phyloP scores from a whole-genome alignment of 208 protist genomes.

The Trypanosoma rangeli region DNA sequence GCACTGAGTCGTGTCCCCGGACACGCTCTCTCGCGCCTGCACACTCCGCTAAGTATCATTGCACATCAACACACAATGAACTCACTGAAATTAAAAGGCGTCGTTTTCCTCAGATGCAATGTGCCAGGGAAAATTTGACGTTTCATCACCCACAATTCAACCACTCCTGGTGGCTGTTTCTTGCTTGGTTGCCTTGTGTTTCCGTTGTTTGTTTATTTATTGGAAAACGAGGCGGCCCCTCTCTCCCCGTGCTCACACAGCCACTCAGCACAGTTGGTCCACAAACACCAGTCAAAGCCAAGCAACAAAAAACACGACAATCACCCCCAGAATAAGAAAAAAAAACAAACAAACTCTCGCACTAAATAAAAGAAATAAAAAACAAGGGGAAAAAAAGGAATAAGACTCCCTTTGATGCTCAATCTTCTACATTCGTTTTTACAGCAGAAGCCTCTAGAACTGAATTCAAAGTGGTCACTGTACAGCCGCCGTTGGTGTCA shows the following conservation, averaged over 20 bases:
- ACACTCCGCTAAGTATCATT: slow-evolving; percentile 3
- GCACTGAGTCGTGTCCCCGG: no score
- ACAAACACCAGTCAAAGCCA: no score
- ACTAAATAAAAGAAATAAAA: slow-evolving; percentile 7
- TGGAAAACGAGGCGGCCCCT: no score
- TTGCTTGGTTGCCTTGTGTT: background rate
- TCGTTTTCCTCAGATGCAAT: background rate
- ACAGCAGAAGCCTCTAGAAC: slow-evolving; percentile 2
- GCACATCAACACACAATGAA: background rate
- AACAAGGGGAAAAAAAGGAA: slow-evolving; percentile 12
- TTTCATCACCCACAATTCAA: background rate
- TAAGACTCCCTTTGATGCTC: background rate
- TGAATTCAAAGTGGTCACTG: slow-evolving; percentile 20
- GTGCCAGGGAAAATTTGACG: background rate
- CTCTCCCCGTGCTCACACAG: no score
- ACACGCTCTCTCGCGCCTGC: no score
- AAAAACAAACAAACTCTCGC: slow-evolving; percentile 6
- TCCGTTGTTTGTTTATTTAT: background rate
- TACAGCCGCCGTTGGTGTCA: slow-evolving; percentile 50
- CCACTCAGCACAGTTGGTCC: background rate
- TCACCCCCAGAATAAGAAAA: background rate
- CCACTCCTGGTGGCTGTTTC: background rate
- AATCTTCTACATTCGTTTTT: background rate
- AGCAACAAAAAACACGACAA: slow-evolving; percentile 5
- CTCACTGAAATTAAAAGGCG: background rate